These are phyloP conservation scores for Croton laevigatus DNA, from an alignment of 441 rosid genomes.

Conservation along the genomic window DNA sequence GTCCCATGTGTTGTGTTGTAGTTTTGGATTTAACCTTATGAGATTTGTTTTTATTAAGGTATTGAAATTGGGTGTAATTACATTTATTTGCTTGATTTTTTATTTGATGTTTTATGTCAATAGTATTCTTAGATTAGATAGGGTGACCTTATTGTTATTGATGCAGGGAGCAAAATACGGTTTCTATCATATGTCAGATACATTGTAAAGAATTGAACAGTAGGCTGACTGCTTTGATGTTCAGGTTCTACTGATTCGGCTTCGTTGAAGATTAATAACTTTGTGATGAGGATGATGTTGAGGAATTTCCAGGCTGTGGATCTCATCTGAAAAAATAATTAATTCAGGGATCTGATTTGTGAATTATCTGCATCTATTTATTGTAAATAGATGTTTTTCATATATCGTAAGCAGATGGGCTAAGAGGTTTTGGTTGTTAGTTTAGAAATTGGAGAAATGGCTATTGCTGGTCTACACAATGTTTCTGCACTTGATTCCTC, in stretches of 20 bases:
- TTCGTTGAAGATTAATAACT: slow-evolving; percentile 25
- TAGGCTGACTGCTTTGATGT: slow-evolving; percentile 17
- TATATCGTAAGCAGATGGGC: slow-evolving; percentile 41
- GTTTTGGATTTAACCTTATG: slow-evolving; percentile 12
- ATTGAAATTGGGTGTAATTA: not conserved
- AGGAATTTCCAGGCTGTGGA: slow-evolving; percentile 2
- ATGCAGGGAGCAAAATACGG: slow-evolving; percentile 24
- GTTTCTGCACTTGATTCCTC: slow-evolving; percentile 69
- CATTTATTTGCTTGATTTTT: not conserved
- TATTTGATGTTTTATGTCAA: not conserved
- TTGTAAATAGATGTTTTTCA: slow-evolving; percentile 36
- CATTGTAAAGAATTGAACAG: slow-evolving; percentile 11
- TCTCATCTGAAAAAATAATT: slow-evolving; percentile 11
- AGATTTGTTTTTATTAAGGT: slow-evolving; percentile 16
- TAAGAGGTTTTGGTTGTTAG: slow-evolving; percentile 26
- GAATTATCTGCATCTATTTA: slow-evolving; percentile 31
- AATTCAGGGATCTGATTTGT: slow-evolving; percentile 31
- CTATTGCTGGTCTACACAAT: slow-evolving; percentile 79
- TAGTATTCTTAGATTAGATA: not conserved
- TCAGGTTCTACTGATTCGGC: slow-evolving; percentile 17
- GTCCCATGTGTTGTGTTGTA: slow-evolving; percentile 4
- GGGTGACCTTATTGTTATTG: not conserved
- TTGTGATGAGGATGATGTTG: slow-evolving; percentile 25
- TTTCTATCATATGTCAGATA: not conserved
- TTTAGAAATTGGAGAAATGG: slow-evolving; percentile 44